These are phyloP conservation scores for Irpex sp. DNA, from an alignment of 1,284 basidiomycete genomes.

Conservation along the genomic window DNA sequence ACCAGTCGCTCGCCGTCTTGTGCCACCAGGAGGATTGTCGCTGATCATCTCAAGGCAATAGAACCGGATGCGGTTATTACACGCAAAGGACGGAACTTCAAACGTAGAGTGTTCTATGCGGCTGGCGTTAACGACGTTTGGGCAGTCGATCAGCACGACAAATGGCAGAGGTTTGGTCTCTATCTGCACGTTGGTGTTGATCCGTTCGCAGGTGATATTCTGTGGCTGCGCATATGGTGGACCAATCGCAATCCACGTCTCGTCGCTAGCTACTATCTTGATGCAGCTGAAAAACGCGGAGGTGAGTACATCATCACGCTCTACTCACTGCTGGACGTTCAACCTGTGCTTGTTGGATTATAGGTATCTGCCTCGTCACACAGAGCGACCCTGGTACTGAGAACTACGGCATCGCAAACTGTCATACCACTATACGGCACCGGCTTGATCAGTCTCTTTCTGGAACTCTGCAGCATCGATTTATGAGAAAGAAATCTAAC, in stretches of 20 bases:
- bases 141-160: conserved; percentile 38
- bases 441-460: conserved; percentile 28
- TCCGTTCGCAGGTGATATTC: conserved; percentile 26
- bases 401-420: conserved; percentile 35
- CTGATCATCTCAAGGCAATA: too few relatives aligned
- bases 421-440: conserved; percentile 32
- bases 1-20: too few relatives aligned
- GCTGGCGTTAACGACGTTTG: conserved; percentile 37
- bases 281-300: conserved; percentile 18
- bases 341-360: too few relatives aligned
- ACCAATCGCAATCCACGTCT: conserved; percentile 36
- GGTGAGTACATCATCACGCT: conserved; percentile 8
- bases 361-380: conserved; percentile 30
- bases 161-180: conserved; percentile 36
- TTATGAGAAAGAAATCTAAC: conserved; percentile 29
- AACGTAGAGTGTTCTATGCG: conserved; percentile 28
- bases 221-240: conserved; percentile 40
- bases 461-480: conserved; percentile 33
- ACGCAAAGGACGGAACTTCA: conserved; percentile 10
- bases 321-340: too few relatives aligned
- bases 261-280: conserved; percentile 30
- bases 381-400: conserved; percentile 37
- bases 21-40: too few relatives aligned
- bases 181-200: conserved; percentile 34
- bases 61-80: background rate